Evolutionary conservation across 1,139 yeast species (phyloP), one percentile per base, ranked within the genome.

Genomic region (Sugiyamaella grinbergsii): DNA sequence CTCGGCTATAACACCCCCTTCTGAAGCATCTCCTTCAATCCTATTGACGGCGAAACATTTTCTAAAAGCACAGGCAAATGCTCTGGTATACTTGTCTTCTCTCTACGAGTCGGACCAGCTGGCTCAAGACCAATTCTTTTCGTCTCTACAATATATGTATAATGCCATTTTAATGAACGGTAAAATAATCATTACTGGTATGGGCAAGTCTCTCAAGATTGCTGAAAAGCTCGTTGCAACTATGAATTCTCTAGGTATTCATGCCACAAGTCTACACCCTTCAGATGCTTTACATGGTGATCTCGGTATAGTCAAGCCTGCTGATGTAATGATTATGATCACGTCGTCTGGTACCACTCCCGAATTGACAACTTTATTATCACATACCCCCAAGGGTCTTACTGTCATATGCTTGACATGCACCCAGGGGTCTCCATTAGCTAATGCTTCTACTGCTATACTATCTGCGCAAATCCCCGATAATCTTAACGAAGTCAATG

Each of bases 211-310:
- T 5, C 81, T 72, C 67, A 88, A 87, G 66, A 85, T 89, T 36
- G 94, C 90, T 15, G 74, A 78, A 51, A 89, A 89, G 66, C 71
- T 85, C 22, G 88, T 82, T 49, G 95, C 96, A 11, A 89, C 96
- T 8, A 71, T 89, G 66, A 86, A 85, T 63, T 87, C 95, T 0
- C 72, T 89, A 53, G 83, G 91, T 29, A 76, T 89, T 50, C 82
- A 81, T 48, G 75, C 95, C 0, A 78, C 82, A 0, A 62, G 78
- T 1, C 71, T 89, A 53, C 96, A 89, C 62, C 95, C 96, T 0
- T 73, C 87, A 1, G 97, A 89, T 56, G 96, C 96, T 0, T 72
- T 90, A 26, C 97, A 89, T 65, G 97, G 97, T 4, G 97, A 89
- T 65, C 74, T 89, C 60, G 97, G 96, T 0, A 69, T 82, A 31